Evolutionary conservation across 1,284 basidiomycete species (phyloP), one percentile per base, ranked within the genome.

Genomic region (Ceratorhiza oryzae-sativae): DNA sequence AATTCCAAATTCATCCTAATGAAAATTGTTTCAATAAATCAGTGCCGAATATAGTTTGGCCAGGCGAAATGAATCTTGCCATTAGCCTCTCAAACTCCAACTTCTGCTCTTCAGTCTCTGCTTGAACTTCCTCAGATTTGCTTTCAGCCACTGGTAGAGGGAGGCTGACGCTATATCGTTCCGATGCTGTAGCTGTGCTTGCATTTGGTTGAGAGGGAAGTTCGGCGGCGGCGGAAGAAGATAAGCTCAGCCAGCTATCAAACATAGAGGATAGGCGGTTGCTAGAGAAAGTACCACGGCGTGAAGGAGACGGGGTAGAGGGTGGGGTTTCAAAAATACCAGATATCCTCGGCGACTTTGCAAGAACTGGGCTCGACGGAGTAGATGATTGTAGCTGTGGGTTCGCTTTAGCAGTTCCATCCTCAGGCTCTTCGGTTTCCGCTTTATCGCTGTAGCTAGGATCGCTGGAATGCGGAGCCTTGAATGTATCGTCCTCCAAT

Each of bases 1-100:
- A 72, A 95, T 79, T 12, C 88, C 92, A 25, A 93, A 78, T n/a
- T 88, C 86, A 74, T 91, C 86, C 91, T 90, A 67, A 3, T 34
- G 49, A 63, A 60, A n/a, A 30, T 27, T 25, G 4, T 32, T 63
- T 63, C 46, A 30, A 23, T 12, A 25, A 13, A 6, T 68, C 42
- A 25, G 39, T n/a, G 48, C 32, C 18, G 46, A 49, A 30, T 51
- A 32, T 45, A 10, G 41, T 30, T 42, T 25, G 23, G 45, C 71
- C 30, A 6, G 34, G 3, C 9, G 23, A 81, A 87, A 63, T 77
- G 46, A 20, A 15, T 9, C n/a, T 8, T 10, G 92, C 91, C 78
- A 94, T 84, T 82, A 92, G 87, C 32, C 79, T 78, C 71, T 88
- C 87, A 72, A 89, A 87, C 48, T 86, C 84, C 3, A 75, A 77